phyloP scores from a whole-genome alignment of 495 filamentous ascomycete genomes.

The Trichoderma gamsii region DNA sequence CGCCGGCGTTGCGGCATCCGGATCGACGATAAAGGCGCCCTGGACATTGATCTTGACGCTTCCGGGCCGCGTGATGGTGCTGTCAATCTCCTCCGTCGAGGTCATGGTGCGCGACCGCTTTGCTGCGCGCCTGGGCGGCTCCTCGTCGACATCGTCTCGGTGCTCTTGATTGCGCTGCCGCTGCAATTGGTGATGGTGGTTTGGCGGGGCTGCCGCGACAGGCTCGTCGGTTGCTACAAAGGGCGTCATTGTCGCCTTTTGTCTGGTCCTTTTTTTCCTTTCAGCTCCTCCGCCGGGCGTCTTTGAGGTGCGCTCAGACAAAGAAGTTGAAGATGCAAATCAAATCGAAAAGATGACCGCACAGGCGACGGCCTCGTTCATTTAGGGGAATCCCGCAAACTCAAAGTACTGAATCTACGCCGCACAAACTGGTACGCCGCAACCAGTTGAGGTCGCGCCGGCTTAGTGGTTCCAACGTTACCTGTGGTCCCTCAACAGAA shows the following conservation, averaged over 20 bases:
- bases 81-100: constrained; percentile 57
- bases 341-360: not conserved
- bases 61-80: constrained; percentile 75
- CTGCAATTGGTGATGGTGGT: not conserved
- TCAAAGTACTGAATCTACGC: constrained; percentile 13
- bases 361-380: not conserved
- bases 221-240: not conserved
- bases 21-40: constrained; percentile 92
- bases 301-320: not conserved
- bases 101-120: constrained; percentile 30
- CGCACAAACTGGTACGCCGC: constrained; percentile 14
- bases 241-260: constrained; percentile 6
- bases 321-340: not conserved
- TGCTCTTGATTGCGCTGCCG: not conserved
- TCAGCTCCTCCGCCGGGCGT: not conserved
- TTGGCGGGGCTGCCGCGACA: constrained; percentile 1
- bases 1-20: constrained; percentile 47
- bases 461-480: too few relatives aligned
- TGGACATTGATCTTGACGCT: constrained; percentile 88
- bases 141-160: not conserved
- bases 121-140: not conserved
- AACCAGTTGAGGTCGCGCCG: not conserved
- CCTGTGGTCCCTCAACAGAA: not conserved
- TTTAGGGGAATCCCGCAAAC: constrained; percentile 3
- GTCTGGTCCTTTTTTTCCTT: not conserved